These are phyloP conservation scores for Chrysoporthe puriensis DNA, from an alignment of 2,329 filamentous ascomycete genomes.

Conservation along the genomic window DNA sequence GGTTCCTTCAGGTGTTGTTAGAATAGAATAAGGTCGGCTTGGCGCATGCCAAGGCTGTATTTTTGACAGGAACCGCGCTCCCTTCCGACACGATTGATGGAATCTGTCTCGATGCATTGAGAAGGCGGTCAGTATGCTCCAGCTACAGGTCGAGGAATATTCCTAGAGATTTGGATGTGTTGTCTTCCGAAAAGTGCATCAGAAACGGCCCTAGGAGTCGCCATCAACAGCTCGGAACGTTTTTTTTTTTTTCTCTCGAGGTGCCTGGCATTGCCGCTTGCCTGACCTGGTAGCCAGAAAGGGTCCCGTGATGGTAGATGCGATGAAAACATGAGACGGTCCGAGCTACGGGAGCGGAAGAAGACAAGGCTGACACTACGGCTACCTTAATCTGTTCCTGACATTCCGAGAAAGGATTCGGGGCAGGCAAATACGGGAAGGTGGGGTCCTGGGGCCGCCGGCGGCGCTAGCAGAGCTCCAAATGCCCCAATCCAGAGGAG, in stretches of 20 bases:
- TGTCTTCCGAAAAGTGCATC: background rate
- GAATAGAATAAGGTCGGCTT: constrained; percentile 10
- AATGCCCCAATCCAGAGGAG: background rate
- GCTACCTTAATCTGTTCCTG: background rate
- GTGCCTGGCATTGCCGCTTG: background rate
- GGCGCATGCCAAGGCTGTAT: background rate
- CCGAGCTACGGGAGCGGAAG: background rate
- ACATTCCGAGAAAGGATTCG: background rate
- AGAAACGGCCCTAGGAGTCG: background rate
- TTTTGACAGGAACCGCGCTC: background rate
- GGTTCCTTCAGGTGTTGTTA: background rate
- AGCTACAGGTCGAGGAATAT: background rate
- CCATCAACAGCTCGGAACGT: background rate
- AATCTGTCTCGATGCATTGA: background rate
- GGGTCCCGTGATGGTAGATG: background rate
- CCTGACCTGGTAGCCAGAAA: background rate
- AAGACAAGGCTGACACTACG: background rate
- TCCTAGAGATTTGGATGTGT: background rate
- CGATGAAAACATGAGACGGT: constrained; percentile 6
- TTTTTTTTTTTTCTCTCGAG: background rate
- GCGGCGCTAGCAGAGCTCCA: constrained; percentile 9
- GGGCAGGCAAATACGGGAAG: constrained; percentile 4
- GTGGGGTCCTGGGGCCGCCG: background rate
- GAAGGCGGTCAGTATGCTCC: background rate
- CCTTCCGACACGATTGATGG: background rate